phyloP scores from a whole-genome alignment of 2,329 filamentous ascomycete genomes.

The Fusarium austroafricanum region DNA sequence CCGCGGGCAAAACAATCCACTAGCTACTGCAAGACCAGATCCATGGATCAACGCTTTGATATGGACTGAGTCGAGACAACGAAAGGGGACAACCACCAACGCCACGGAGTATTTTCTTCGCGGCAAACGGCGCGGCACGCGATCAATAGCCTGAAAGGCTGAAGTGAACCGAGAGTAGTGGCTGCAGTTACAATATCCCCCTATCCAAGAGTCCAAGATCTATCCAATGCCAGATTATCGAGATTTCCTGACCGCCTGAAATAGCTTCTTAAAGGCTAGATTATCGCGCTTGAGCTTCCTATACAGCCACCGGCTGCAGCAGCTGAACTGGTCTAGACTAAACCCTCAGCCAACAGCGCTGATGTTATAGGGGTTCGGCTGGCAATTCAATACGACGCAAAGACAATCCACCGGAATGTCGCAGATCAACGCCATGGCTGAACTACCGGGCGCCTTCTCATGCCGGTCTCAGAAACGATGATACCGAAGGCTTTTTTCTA shows the following conservation, averaged over 20 bases:
- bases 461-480: conserved; percentile 3
- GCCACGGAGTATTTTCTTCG: neutral
- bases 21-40: conserved; percentile 19
- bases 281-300: neutral
- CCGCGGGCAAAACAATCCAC: conserved; percentile 13
- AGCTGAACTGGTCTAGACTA: conserved; percentile 6
- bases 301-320: neutral
- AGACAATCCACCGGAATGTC: neutral
- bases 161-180: conserved; percentile 9
- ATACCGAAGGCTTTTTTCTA: conserved; percentile 23
- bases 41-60: neutral
- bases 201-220: conserved; percentile 4
- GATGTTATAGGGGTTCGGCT: conserved; percentile 9
- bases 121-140: conserved; percentile 33
- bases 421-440: conserved; percentile 34
- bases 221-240: neutral
- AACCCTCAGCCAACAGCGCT: neutral
- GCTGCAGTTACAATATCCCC: conserved; percentile 9
- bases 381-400: neutral
- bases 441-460: conserved; percentile 21
- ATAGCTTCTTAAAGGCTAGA: neutral
- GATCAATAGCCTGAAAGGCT: conserved; percentile 40
- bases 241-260: conserved; percentile 17
- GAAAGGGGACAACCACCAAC: conserved; percentile 7
- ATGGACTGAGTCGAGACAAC: neutral